A percentile compares a stretch with the other conserved stretches of the same genome.
phyloP scores from a whole-genome alignment of 148 eudicot genomes.

The Silene latifolia region DNA sequence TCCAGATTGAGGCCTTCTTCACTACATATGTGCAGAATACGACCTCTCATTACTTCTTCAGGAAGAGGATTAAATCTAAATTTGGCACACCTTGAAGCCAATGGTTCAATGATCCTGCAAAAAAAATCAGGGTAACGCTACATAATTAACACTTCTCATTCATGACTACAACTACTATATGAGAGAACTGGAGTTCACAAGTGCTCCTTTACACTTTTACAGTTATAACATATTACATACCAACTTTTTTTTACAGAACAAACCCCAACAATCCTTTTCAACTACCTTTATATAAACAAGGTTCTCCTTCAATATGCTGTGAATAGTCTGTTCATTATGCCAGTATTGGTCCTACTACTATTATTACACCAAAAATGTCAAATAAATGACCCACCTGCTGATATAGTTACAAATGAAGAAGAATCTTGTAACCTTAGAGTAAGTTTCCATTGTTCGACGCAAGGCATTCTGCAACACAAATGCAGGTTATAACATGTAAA shows the following conservation, averaged over 20 bases:
- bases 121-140: constrained; percentile 1
- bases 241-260: background rate
- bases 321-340: no score
- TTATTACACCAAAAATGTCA: background rate
- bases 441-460: constrained; percentile 96
- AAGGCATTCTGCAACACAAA: constrained; percentile 70
- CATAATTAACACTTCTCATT: constrained; percentile 3
- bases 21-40: constrained; percentile 70
- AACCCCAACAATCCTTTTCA: background rate
- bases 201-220: background rate
- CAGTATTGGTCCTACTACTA: background rate
- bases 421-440: constrained; percentile 95
- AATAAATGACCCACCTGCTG: constrained; percentile 61
- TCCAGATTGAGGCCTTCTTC: constrained; percentile 85
- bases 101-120: constrained; percentile 87
- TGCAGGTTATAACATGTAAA: constrained; percentile 1
- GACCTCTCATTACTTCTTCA: constrained; percentile 75
- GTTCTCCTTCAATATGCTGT: background rate
- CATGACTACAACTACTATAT: background rate
- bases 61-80: constrained; percentile 94
- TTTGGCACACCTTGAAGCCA: constrained; percentile 96
- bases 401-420: constrained; percentile 94
- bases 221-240: background rate
- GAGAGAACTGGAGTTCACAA: background rate
- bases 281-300: background rate